A percentile compares a stretch with the other conserved stretches of the same genome.
phyloP scores from a whole-genome alignment of 1,139 yeast species.

The Candida sp. region DNA sequence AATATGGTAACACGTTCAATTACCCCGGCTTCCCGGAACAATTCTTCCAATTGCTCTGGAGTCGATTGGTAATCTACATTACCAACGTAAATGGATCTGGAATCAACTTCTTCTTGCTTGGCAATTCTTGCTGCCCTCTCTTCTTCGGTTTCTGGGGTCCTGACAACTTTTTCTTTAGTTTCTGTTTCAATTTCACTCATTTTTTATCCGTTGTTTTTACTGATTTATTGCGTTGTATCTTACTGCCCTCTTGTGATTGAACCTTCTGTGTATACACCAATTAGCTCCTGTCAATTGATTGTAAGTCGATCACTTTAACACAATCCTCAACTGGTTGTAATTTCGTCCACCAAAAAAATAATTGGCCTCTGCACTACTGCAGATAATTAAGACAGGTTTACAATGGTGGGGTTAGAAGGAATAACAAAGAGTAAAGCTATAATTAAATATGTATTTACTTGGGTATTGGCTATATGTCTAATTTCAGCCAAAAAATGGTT shows the following conservation, averaged over 20 bases:
- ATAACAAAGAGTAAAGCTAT: too few relatives aligned
- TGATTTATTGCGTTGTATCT: not conserved
- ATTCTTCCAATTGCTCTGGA: constrained; percentile 39
- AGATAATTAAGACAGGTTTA: not conserved
- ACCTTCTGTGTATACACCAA: not conserved
- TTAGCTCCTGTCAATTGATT: not conserved
- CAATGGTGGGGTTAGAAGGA: too few relatives aligned
- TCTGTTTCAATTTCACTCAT: constrained; percentile 3
- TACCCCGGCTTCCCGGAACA: constrained; percentile 31
- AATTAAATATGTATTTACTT: too few relatives aligned
- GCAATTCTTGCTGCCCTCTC: constrained; percentile 25
- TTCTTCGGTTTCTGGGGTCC: constrained; percentile 20
- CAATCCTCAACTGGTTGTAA: not conserved
- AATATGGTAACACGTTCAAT: constrained; percentile 39
- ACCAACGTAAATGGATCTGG: constrained; percentile 40
- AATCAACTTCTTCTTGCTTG: constrained; percentile 32
- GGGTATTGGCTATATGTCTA: too few relatives aligned
- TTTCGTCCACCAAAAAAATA: not conserved
- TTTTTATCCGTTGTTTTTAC: not conserved
- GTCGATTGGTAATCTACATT: constrained; percentile 41
- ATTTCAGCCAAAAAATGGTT: too few relatives aligned
- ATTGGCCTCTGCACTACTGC: not conserved
- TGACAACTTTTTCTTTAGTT: constrained; percentile 1
- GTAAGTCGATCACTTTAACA: not conserved
- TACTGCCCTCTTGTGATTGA: constrained; percentile 1